Base-by-base conservation (phyloP, 148 eudicot species). In the Cornus kousa region DNA sequence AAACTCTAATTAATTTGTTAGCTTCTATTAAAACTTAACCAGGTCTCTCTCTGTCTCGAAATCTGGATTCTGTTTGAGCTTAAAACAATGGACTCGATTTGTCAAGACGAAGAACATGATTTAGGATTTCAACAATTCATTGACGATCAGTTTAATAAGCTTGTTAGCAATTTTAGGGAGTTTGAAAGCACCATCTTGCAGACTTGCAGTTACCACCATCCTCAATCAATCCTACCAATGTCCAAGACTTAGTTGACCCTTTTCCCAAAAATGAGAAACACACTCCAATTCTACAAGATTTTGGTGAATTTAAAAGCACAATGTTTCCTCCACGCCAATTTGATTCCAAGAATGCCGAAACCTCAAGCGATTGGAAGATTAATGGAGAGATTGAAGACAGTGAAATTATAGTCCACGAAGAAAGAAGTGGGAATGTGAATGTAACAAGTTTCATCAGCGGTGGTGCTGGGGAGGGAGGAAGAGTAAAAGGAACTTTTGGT, bases 101-200 rank as follows among this genome's bases (percentile, higher is more conserved):
- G 23, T 67, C 59, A 14, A 5, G 43, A 67, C 0, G 64, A 48
- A n/a, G 78, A 77, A 53, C n/a, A 35, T 22, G 50, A 77, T 22
- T 69, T 46, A 14, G 80, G 40, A 35, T 69, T 69, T 32, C 73
- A 48, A 35, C 80, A 77, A 53, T 69, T 50, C 67, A 69, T 77
- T 7, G 37, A 70, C 32, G 32, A 68, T 35, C 73, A 77, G 33
- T 17, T 77, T n/a, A 40, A 50, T 9, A 75, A 33, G 19, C 31
- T 46, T 65, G 16, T 28, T 28, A 39, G 14, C 7, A 33, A 23
- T 39, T 28, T 65, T 35, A 32, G 11, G 35, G 39, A 76, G 3
- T 43, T 40, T 22, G 31, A 48, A 24, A 74, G 12, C 16, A 67
- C 69, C 35, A 37, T 16, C 33, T 20, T 5, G 12, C 35, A 28